A percentile compares a stretch with the other conserved stretches of the same genome.
phyloP scores from a whole-genome alignment of 75 land plant species.

The Picea glauca region DNA sequence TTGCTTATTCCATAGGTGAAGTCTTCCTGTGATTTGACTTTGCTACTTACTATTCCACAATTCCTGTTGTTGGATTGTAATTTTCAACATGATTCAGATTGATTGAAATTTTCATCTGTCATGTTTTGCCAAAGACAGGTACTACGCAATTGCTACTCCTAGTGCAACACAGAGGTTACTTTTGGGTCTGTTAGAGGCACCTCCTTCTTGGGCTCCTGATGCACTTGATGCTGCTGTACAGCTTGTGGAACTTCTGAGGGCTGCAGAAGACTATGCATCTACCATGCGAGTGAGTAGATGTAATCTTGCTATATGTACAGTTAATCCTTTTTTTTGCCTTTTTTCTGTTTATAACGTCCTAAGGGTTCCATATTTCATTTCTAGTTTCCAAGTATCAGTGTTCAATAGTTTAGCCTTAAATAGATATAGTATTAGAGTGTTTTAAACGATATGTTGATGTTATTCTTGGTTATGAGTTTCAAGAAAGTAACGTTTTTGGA shows the following conservation, averaged over 20 bases:
- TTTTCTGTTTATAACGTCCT: not conserved
- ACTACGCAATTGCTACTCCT: constrained; percentile 92
- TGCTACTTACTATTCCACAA: not conserved
- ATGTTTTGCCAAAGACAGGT: constrained; percentile 30
- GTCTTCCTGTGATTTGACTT: not conserved
- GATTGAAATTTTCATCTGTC: not conserved
- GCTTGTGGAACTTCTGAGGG: constrained; percentile 87
- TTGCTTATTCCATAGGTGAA: constrained; percentile 80
- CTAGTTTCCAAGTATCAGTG: not conserved
- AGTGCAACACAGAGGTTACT: constrained; percentile 93
- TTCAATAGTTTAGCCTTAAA: too few species aligned
- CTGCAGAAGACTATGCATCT: constrained; percentile 87
- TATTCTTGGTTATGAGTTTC: not conserved
- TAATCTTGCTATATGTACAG: not conserved
- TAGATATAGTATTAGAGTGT: not conserved
- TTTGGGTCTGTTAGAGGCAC: constrained; percentile 90
- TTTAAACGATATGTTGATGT: not conserved
- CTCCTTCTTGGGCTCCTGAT: constrained; percentile 98
- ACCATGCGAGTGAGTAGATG: constrained; percentile 61
- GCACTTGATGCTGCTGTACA: constrained; percentile 97
- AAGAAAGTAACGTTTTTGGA: not conserved
- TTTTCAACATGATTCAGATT: not conserved
- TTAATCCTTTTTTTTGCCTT: not conserved
- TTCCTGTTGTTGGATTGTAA: not conserved
- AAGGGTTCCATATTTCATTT: not conserved